Evolutionary conservation across 768 basidiomycete species (phyloP).

Genomic region (Podaxis sp.): DNA sequence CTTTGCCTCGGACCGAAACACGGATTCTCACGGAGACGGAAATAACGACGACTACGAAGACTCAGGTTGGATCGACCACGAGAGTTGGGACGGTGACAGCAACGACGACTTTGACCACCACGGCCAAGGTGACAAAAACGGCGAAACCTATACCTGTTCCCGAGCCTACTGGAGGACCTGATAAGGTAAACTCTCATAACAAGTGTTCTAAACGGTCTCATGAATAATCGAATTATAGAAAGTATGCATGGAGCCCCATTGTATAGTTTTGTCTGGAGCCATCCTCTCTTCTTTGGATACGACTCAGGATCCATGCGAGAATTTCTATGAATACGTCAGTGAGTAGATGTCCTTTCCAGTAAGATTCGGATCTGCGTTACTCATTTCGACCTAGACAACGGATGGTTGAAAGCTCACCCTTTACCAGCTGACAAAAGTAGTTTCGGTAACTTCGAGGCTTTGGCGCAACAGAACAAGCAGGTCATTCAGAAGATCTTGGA

Average conservation of each 20-base stretch:
- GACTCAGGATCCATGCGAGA: constrained; percentile 88
- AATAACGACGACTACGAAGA: constrained; percentile 38
- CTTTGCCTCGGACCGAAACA: constrained; percentile 32
- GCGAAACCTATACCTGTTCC: constrained; percentile 42
- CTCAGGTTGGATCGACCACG: constrained; percentile 19
- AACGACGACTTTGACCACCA: constrained; percentile 28
- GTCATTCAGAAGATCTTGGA: constrained; percentile 75
- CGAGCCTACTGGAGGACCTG: constrained; percentile 48
- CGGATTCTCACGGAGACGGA: constrained; percentile 40
- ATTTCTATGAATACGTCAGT: constrained; percentile 94
- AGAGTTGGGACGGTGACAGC: constrained; percentile 19
- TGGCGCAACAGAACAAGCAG: constrained; percentile 74
- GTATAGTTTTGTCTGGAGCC: constrained; percentile 78
- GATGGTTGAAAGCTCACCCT: constrained; percentile 82
- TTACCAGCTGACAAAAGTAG: constrained; percentile 83
- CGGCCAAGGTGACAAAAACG: constrained; percentile 29
- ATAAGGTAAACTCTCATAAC: constrained; percentile 39
- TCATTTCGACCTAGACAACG: constrained; percentile 58
- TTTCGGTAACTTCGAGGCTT: constrained; percentile 69
- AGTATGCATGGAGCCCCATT: constrained; percentile 73
- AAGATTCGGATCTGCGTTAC: background rate
- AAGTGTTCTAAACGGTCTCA: background rate
- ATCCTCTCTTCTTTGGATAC: constrained; percentile 81
- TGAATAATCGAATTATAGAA: constrained; percentile 35
- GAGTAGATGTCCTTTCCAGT: constrained; percentile 29